These are phyloP conservation scores for Coemansia sp. DNA, from an alignment of 192 early-diverging fungal genomes.

Conservation along the genomic window DNA sequence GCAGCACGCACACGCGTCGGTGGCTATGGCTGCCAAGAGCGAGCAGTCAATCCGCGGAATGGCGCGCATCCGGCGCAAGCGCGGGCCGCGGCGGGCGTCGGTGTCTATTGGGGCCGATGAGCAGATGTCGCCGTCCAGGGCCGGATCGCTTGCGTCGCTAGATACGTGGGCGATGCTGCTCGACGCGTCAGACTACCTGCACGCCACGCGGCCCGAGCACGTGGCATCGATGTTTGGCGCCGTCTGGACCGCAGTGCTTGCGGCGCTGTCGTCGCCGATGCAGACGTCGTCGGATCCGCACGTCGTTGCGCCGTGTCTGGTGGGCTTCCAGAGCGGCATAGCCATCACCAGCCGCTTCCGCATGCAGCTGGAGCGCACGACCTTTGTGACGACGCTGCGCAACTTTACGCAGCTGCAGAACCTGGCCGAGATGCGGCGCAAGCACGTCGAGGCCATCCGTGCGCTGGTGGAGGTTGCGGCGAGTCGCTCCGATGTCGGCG, in stretches of 20 bases:
- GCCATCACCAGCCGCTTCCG: constrained; percentile 80
- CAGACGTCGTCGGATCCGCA: constrained; percentile 81
- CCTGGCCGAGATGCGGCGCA: constrained; percentile 80
- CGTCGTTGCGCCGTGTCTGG: constrained; percentile 68
- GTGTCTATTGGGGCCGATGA: background rate
- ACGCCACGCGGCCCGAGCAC: constrained; percentile 81
- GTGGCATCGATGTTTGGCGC: constrained; percentile 90
- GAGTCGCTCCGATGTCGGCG: constrained; percentile 57
- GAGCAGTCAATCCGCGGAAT: constrained; percentile 69
- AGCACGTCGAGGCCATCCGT: constrained; percentile 90
- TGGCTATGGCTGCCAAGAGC: constrained; percentile 69
- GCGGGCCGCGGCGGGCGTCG: constrained; percentile 1
- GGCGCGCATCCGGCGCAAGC: constrained; percentile 54
- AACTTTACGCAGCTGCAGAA: constrained; percentile 87
- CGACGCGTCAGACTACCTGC: constrained; percentile 60
- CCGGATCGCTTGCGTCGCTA: constrained; percentile 23
- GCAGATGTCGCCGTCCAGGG: background rate
- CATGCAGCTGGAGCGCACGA: constrained; percentile 85
- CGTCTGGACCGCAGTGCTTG: constrained; percentile 85
- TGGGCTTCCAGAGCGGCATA: constrained; percentile 80
- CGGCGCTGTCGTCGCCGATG: constrained; percentile 77
- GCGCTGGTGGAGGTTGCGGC: constrained; percentile 79
- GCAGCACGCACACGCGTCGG: constrained; percentile 61
- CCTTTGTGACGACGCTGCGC: constrained; percentile 87
- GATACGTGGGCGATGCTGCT: constrained; percentile 42